Conservation (phyloP, 2,329 filamentous ascomycete genomes). For the Colletotrichum endophyticum region DNA sequence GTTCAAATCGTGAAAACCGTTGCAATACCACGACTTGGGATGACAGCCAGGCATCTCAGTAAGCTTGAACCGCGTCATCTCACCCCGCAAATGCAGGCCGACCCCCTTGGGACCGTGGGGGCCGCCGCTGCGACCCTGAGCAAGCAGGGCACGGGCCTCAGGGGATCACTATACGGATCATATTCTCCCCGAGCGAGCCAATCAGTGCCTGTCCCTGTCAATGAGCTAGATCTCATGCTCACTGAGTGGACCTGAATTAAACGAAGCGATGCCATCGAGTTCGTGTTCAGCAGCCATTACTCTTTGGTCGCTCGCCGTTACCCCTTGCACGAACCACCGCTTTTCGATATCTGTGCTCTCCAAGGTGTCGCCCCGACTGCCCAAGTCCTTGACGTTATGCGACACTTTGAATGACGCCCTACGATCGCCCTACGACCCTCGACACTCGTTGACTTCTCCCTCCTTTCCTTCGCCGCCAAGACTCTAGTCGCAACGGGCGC, state of each 20-base stretch:
- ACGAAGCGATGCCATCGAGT: slow-evolving; percentile 11
- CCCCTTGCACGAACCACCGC: slow-evolving; percentile 1
- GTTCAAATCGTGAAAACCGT: neutral
- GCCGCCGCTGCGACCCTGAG: neutral
- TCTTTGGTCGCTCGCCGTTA: neutral
- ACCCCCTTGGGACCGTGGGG: neutral
- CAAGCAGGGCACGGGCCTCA: neutral
- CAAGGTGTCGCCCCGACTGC: neutral
- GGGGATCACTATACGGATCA: slow-evolving; percentile 8
- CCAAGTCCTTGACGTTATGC: slow-evolving; percentile 5
- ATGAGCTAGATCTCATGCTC: slow-evolving; percentile 6
- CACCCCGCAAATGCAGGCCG: slow-evolving; percentile 1
- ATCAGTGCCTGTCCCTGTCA: neutral
- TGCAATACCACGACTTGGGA: neutral
- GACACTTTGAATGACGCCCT: slow-evolving; percentile 2
- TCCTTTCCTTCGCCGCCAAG: slow-evolving; percentile 11
- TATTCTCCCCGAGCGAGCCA: slow-evolving; percentile 10
- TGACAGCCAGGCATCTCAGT: neutral
- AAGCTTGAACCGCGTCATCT: neutral
- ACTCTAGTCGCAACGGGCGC: slow-evolving; percentile 10
- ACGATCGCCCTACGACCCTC: neutral
- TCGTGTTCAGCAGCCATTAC: slow-evolving; percentile 10
- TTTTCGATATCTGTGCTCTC: neutral
- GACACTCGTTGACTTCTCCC: slow-evolving; percentile 13
- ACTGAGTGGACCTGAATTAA: slow-evolving; percentile 18